These are phyloP conservation scores for Cytospora leucostoma DNA, from an alignment of 2,329 filamentous ascomycete species.

Conservation along the genomic window DNA sequence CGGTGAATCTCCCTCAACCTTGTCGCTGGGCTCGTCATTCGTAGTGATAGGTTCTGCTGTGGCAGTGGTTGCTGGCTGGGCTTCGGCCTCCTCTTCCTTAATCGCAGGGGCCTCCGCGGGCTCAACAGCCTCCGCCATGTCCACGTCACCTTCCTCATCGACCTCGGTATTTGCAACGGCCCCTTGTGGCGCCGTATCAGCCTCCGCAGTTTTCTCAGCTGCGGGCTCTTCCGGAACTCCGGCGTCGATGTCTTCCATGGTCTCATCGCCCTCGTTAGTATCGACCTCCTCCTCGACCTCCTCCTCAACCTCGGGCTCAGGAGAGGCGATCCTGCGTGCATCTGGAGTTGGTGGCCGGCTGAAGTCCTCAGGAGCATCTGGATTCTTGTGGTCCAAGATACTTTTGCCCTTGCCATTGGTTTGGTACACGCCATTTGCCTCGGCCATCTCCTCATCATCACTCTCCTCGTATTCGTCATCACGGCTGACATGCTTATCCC, in stretches of 20 bases:
- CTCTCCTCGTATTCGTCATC: conserved; percentile 84
- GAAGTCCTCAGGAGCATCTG: conserved; percentile 44
- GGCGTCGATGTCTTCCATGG: conserved; percentile 35
- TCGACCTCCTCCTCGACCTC: conserved; percentile 1
- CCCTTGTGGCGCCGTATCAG: conserved; percentile 3
- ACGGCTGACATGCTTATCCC: conserved; percentile 75
- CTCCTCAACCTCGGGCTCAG: conserved; percentile 9
- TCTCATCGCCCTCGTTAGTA: conserved; percentile 25
- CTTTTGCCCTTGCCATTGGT: conserved; percentile 51
- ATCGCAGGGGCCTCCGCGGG: conserved; percentile 37
- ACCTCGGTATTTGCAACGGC: conserved; percentile 35
- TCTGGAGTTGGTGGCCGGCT: conserved; percentile 26
- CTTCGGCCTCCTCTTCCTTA: conserved; percentile 42
- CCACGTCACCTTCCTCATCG: conserved; percentile 53
- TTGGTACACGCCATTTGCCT: conserved; percentile 68
- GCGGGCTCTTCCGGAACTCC: conserved; percentile 35
- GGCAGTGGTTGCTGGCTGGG: conserved; percentile 32
- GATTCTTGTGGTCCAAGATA: conserved; percentile 55
- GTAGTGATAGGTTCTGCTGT: conserved; percentile 34
- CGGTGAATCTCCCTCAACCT: conserved; percentile 21
- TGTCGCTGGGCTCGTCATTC: conserved; percentile 29
- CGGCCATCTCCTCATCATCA: conserved; percentile 81
- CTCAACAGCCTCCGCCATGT: conserved; percentile 47
- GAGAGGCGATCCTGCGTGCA: conserved; percentile 26
- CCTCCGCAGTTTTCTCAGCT: conserved; percentile 28